Conservation (phyloP, 306 rosid genomes). For the Rosa lucieae region DNA sequence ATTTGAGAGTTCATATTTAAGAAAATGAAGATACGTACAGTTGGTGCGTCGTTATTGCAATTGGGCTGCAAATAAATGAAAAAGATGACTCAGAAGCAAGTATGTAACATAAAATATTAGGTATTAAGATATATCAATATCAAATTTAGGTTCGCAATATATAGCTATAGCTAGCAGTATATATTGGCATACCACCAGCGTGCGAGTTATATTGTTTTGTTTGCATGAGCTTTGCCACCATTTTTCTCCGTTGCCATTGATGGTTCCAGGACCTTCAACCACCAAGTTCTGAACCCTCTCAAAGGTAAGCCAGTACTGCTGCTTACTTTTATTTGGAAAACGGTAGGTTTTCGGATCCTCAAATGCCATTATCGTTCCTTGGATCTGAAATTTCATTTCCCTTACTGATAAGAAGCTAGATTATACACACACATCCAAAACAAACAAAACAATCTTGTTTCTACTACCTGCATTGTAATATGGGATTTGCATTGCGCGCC, state of each 20-base stretch:
- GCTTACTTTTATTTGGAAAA: slow-evolving; percentile 13
- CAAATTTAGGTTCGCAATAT: background rate
- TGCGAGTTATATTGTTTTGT: slow-evolving; percentile 11
- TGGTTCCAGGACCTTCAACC: slow-evolving; percentile 64
- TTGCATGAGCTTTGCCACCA: slow-evolving; percentile 88
- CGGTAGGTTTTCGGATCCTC: slow-evolving; percentile 40
- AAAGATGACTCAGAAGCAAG: background rate
- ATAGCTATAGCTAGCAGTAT: too few species aligned
- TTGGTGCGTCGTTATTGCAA: slow-evolving; percentile 70
- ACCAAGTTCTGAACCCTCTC: slow-evolving; percentile 33
- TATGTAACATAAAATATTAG: background rate
- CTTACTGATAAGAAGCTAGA: background rate
- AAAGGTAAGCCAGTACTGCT: slow-evolving; percentile 51
- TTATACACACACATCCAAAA: background rate
- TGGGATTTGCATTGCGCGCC: slow-evolving; percentile 67
- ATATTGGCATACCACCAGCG: background rate
- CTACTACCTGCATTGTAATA: slow-evolving; percentile 40
- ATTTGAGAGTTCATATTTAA: background rate
- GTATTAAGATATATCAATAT: background rate
- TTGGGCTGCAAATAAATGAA: slow-evolving; percentile 51
- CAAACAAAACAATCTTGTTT: background rate
- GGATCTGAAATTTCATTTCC: slow-evolving; percentile 31
- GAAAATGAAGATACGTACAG: slow-evolving; percentile 41
- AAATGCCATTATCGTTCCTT: slow-evolving; percentile 62
- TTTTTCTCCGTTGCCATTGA: slow-evolving; percentile 66